Base-by-base conservation (phyloP, 257 asterid species). In the Eucommia ulmoides region DNA sequence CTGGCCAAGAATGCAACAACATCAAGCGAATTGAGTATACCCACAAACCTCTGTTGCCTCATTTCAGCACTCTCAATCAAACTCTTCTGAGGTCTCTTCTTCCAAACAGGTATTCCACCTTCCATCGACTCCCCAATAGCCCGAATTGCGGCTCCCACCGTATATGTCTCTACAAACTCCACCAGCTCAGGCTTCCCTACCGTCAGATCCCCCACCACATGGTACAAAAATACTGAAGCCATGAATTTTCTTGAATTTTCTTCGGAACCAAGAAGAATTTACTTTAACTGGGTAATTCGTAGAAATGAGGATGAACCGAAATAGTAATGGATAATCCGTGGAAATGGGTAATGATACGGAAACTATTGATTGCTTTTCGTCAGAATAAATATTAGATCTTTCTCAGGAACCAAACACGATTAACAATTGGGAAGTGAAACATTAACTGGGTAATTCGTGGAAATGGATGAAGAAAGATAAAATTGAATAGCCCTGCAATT, bases 191-290 rank as follows among this genome's bases (percentile, higher is more conserved):
- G 96, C 73, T 91, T 91, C 53, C 96, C 98, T 57, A 91, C 96
- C 7, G 98, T 91, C 67, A 91, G 88, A 86, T 91, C 98, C 59
- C 98, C 98, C 14, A 86, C 95, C 15, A 91, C 98, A 65, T 91
- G 98, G 76, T 80, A 77, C 56, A 91, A 61, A 59, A 91, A 86
- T 68, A 91, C 77, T 33, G 98, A 80, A 8, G 94, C 92, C 98
- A 91, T 89, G 8, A n/a, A n/a, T n/a, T 45, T 45, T 44, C 20
- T 21, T 18, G 47, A 35, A 42, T 42, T 5, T 44, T 19, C 15
- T 49, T 18, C 29, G 22, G 23, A 33, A 38, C n/a, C 54, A 26
- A 18, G 33, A 15, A 38, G 12, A 38, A 38, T 5, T 3, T 16
- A 14, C 3, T 5, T 0, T 3, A 14, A 15, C 12, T 10, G 45